Conservation (phyloP, 2,329 filamentous ascomycete genomes). For the Teratosphaeria gauchensis region DNA sequence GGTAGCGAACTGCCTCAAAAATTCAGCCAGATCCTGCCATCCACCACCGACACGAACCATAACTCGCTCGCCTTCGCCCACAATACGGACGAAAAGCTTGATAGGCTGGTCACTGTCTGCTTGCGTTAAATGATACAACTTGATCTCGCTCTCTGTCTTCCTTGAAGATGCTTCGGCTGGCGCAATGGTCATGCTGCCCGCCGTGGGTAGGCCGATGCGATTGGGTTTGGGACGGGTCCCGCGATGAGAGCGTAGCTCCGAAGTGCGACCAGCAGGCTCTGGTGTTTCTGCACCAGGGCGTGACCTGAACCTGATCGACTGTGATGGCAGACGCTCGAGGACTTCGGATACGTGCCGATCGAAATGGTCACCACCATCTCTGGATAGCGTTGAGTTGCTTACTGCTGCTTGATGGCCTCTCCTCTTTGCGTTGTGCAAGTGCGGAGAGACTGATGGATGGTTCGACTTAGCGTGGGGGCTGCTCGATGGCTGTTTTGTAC, state of each 20-base stretch:
- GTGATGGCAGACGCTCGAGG: slow-evolving; percentile 41
- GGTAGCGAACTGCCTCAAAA: slow-evolving; percentile 82
- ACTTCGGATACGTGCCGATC: slow-evolving; percentile 40
- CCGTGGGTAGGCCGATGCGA: slow-evolving; percentile 7
- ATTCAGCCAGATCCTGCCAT: slow-evolving; percentile 96
- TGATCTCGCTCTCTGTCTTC: slow-evolving; percentile 44
- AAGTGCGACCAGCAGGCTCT: slow-evolving; percentile 7
- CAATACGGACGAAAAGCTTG: slow-evolving; percentile 86
- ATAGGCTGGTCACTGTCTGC: slow-evolving; percentile 78
- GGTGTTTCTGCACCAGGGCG: slow-evolving; percentile 37
- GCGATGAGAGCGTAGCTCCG: slow-evolving; percentile 10
- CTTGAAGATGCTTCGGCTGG: slow-evolving; percentile 27
- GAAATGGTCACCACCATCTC: slow-evolving; percentile 36
- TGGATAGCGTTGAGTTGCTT: not conserved
- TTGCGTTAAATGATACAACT: slow-evolving; percentile 82
- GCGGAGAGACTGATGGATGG: not conserved
- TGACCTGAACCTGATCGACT: slow-evolving; percentile 63
- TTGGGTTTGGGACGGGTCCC: slow-evolving; percentile 11
- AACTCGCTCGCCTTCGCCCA: slow-evolving; percentile 86
- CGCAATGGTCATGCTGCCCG: slow-evolving; percentile 18
- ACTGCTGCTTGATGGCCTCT: not conserved
- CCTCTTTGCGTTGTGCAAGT: not conserved
- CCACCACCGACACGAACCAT: slow-evolving; percentile 97
- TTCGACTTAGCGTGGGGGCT: not conserved
- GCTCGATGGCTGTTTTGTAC: not conserved